These are phyloP conservation scores for Ustilago shanxiensis DNA, from an alignment of 1,284 basidiomycete species.

Conservation along the genomic window DNA sequence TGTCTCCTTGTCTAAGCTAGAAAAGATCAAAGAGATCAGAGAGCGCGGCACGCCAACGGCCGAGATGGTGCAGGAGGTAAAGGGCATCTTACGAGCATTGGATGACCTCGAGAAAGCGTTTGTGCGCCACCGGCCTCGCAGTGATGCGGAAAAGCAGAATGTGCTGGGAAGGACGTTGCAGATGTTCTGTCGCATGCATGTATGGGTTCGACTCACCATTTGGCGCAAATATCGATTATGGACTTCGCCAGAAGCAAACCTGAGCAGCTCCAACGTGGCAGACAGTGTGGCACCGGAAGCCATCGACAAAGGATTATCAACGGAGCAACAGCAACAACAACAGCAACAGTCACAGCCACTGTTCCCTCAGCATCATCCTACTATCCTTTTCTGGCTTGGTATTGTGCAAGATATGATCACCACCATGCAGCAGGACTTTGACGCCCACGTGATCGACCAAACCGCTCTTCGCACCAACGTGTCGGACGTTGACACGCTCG, in stretches of 20 bases:
- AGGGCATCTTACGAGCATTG: conserved; percentile 17
- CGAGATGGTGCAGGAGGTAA: conserved; percentile 29
- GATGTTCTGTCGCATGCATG: conserved; percentile 54
- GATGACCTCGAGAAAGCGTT: conserved; percentile 41
- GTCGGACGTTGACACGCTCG: conserved; percentile 37
- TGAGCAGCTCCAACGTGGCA: background rate
- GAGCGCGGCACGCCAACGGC: conserved; percentile 6
- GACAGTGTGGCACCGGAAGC: background rate
- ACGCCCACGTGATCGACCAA: conserved; percentile 31
- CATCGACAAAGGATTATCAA: background rate
- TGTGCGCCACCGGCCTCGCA: conserved; percentile 38
- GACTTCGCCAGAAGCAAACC: background rate
- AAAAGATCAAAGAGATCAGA: conserved; percentile 28
- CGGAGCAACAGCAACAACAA: background rate
- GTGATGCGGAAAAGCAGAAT: conserved; percentile 33
- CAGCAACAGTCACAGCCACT: conserved; percentile 5
- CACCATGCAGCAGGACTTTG: conserved; percentile 34
- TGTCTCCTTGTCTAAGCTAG: conserved; percentile 28
- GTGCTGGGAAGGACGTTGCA: conserved; percentile 47
- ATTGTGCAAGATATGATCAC: conserved; percentile 34
- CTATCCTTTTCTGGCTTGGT: conserved; percentile 42
- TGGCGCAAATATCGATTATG: conserved; percentile 52
- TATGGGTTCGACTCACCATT: conserved; percentile 49
- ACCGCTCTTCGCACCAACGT: conserved; percentile 22
- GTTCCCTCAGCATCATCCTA: conserved; percentile 38